These are phyloP conservation scores for Fusarium sp. DNA, from an alignment of 2,329 filamentous ascomycete species.

Conservation along the genomic window DNA sequence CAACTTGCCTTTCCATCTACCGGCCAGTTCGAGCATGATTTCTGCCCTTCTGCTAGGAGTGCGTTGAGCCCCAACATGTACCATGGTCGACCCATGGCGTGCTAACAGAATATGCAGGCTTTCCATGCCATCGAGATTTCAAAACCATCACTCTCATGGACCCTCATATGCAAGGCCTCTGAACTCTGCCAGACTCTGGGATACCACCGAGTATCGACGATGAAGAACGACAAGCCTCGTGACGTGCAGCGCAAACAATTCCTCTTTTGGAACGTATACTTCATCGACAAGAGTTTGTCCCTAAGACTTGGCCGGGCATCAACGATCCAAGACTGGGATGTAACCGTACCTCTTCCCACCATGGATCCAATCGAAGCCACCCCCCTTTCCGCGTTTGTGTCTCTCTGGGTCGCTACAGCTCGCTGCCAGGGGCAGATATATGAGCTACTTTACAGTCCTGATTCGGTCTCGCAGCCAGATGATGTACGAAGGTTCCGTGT, in stretches of 20 bases:
- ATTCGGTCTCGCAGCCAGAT: constrained; percentile 55
- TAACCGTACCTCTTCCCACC: constrained; percentile 59
- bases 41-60: constrained; percentile 46
- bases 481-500: constrained; percentile 54
- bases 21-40: constrained; percentile 50
- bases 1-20: constrained; percentile 52
- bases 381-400: constrained; percentile 55
- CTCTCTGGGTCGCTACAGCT: constrained; percentile 67
- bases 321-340: constrained; percentile 71
- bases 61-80: neutral
- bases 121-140: constrained; percentile 54
- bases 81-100: too few relatives aligned
- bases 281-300: constrained; percentile 69
- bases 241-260: constrained; percentile 47
- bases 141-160: constrained; percentile 53
- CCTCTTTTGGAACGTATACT: constrained; percentile 73
- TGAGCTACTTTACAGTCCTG: constrained; percentile 66
- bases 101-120: constrained; percentile 39
- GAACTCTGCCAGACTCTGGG: constrained; percentile 53
- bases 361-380: constrained; percentile 50
- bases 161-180: constrained; percentile 51
- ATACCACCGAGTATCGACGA: constrained; percentile 49
- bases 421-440: constrained; percentile 71
- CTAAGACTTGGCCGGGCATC: constrained; percentile 69
- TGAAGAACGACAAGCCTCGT: constrained; percentile 41